These are phyloP conservation scores for Auriscalpium vulgare DNA, from an alignment of 768 basidiomycete species.

Conservation along the genomic window DNA sequence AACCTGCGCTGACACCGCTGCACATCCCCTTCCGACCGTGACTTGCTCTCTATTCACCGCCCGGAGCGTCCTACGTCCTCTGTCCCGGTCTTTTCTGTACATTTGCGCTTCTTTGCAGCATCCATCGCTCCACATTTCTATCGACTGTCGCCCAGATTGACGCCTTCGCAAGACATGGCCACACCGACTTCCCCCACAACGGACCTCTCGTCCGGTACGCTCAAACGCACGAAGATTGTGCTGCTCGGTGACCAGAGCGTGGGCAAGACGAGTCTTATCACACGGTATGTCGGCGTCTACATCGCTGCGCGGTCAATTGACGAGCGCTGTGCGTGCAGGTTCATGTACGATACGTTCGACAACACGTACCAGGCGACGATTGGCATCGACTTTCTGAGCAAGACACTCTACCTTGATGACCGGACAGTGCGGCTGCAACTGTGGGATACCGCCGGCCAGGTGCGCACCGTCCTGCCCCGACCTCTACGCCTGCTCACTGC, in stretches of 20 bases:
- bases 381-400: slow-evolving; percentile 98
- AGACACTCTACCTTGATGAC: slow-evolving; percentile 99
- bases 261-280: slow-evolving; percentile 97
- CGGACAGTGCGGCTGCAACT: slow-evolving; percentile 94
- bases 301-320: background rate
- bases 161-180: slow-evolving; percentile 29
- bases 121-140: no score
- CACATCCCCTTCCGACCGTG: no score
- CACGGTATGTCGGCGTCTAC: slow-evolving; percentile 48
- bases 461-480: slow-evolving; percentile 23
- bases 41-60: no score
- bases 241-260: slow-evolving; percentile 96
- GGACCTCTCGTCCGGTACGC: slow-evolving; percentile 82
- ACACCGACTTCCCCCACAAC: slow-evolving; percentile 58
- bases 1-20: no score
- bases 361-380: slow-evolving; percentile 98
- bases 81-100: no score
- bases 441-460: slow-evolving; percentile 98
- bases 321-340: slow-evolving; percentile 36
- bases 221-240: slow-evolving; percentile 95
- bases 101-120: no score
- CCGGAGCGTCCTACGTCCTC: no score
- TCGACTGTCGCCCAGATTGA: no score
- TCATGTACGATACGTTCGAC: slow-evolving; percentile 99
- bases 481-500: background rate